Conservation (phyloP, 2,329 filamentous ascomycete genomes). For the Diplocarpon rosae region DNA sequence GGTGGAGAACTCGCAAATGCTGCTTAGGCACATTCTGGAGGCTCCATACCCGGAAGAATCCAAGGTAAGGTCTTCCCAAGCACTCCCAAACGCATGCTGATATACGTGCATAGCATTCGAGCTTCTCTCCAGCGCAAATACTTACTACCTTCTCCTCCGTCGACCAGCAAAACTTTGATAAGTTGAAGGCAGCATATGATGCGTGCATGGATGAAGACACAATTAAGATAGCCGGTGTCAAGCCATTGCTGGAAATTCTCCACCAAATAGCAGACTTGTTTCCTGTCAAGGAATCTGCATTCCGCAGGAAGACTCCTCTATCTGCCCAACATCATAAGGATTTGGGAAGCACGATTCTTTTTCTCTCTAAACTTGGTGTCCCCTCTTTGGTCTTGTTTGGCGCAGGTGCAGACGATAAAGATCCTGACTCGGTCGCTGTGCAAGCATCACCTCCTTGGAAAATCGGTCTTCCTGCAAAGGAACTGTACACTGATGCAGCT, state of each 20-base stretch:
- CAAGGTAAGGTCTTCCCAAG: slow-evolving; percentile 21
- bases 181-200: slow-evolving; percentile 52
- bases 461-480: slow-evolving; percentile 50
- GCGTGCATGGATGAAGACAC: slow-evolving; percentile 53
- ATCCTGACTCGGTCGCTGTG: slow-evolving; percentile 41
- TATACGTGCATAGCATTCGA: slow-evolving; percentile 33
- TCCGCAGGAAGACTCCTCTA: slow-evolving; percentile 5
- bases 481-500: slow-evolving; percentile 46
- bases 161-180: slow-evolving; percentile 53
- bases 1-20: slow-evolving; percentile 45
- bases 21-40: slow-evolving; percentile 53
- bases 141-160: slow-evolving; percentile 30
- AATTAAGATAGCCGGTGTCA: slow-evolving; percentile 42
- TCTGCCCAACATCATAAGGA: slow-evolving; percentile 25
- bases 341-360: slow-evolving; percentile 36
- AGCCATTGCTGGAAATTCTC: slow-evolving; percentile 47
- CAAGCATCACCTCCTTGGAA: slow-evolving; percentile 33
- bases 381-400: slow-evolving; percentile 26
- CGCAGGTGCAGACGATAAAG: slow-evolving; percentile 30
- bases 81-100: not conserved
- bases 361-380: slow-evolving; percentile 36
- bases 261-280: slow-evolving; percentile 38
- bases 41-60: slow-evolving; percentile 38
- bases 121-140: slow-evolving; percentile 36
- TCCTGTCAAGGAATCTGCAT: slow-evolving; percentile 20